Conservation (phyloP, 1,139 yeast species). For the Saccharomyces hybrid region DNA sequence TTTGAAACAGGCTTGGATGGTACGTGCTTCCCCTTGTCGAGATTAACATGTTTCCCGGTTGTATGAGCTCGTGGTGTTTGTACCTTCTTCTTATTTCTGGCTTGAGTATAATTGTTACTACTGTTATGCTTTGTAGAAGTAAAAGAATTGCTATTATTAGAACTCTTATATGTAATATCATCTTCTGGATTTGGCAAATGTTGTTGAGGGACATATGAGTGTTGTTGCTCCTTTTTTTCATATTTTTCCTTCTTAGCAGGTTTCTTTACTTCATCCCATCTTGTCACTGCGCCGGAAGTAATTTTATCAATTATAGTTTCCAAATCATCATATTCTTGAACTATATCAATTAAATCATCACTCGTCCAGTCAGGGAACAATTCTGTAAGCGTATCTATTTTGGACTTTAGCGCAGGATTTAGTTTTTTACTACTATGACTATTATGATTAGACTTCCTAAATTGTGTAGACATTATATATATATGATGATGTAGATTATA, state of each 20-base stretch:
- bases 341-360: slow-evolving; percentile 71
- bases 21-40: slow-evolving; percentile 23
- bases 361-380: slow-evolving; percentile 93
- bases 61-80: slow-evolving; percentile 23
- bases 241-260: slow-evolving; percentile 41
- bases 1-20: slow-evolving; percentile 6
- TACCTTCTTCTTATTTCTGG: slow-evolving; percentile 16
- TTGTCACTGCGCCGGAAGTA: slow-evolving; percentile 62
- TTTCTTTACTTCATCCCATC: slow-evolving; percentile 58
- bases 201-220: slow-evolving; percentile 5
- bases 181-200: neutral
- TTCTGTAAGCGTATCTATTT: slow-evolving; percentile 61
- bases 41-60: slow-evolving; percentile 28
- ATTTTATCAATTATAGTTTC: slow-evolving; percentile 80
- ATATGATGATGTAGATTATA: neutral
- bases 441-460: slow-evolving; percentile 3
- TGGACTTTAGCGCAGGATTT: slow-evolving; percentile 38
- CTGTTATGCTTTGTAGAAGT: slow-evolving; percentile 21
- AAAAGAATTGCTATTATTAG: slow-evolving; percentile 5
- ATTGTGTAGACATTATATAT: neutral
- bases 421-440: slow-evolving; percentile 21
- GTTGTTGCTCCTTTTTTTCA: slow-evolving; percentile 25
- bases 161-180: neutral
- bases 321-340: slow-evolving; percentile 68
- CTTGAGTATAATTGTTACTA: slow-evolving; percentile 22